Percentiles rank a stretch among this genome's conserved stretches.
phyloP scores from a whole-genome alignment of 768 basidiomycete genomes.

The Gymnopilus junonius region DNA sequence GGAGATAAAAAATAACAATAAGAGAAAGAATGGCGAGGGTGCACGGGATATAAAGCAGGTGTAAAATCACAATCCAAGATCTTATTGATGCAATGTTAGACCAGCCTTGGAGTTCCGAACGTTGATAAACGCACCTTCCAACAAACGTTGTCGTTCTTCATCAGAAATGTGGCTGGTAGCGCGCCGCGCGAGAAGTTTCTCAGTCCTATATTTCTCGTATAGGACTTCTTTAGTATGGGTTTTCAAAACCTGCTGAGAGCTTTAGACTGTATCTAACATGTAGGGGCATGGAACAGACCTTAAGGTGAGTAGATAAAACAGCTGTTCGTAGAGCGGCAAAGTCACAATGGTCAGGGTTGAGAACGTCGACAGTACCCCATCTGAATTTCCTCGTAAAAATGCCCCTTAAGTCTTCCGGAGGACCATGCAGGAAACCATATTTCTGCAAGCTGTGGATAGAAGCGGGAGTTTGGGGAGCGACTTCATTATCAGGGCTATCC shows the following conservation, averaged over 20 bases:
- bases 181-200: slow-evolving; percentile 86
- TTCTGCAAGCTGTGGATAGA: slow-evolving; percentile 40
- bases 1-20: slow-evolving; percentile 22
- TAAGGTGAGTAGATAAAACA: slow-evolving; percentile 83
- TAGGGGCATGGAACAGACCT: slow-evolving; percentile 49
- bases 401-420: slow-evolving; percentile 73
- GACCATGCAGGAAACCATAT: slow-evolving; percentile 50
- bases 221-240: slow-evolving; percentile 84
- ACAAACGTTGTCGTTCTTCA: slow-evolving; percentile 69
- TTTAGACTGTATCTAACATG: slow-evolving; percentile 3
- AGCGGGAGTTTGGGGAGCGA: slow-evolving; percentile 39
- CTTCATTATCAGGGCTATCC: slow-evolving; percentile 42
- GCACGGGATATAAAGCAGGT: slow-evolving; percentile 19
- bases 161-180: slow-evolving; percentile 81
- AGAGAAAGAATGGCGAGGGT: slow-evolving; percentile 11
- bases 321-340: slow-evolving; percentile 85
- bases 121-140: slow-evolving; percentile 59
- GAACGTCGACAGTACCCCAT: slow-evolving; percentile 90
- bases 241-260: slow-evolving; percentile 66
- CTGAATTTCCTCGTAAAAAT: slow-evolving; percentile 79
- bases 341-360: slow-evolving; percentile 87
- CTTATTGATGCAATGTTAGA: slow-evolving; percentile 14
- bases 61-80: slow-evolving; percentile 29
- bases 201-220: slow-evolving; percentile 93
- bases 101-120: background rate